Evolutionary conservation across 805 yeast species (phyloP), one percentile per base, ranked within the genome.

Genomic region (Blastobotrys chiropterorum): DNA sequence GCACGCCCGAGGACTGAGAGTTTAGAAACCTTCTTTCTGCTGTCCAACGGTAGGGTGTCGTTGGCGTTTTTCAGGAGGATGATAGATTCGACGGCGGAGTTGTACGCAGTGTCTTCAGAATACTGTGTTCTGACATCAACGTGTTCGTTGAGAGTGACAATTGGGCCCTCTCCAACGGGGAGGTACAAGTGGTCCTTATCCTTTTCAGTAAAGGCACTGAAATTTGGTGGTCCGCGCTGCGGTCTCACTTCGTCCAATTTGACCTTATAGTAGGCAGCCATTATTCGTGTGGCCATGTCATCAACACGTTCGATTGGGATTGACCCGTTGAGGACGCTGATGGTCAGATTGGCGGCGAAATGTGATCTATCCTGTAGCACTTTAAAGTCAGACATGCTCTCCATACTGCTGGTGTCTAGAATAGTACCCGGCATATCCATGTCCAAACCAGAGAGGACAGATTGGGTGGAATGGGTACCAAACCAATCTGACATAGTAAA

Each of bases 351-450:
- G 2, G 83, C 77, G 5, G 8, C 34, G n/a, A n/a, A n/a, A n/a
- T n/a, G n/a, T n/a, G n/a, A n/a, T n/a, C n/a, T n/a, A n/a, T n/a
- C n/a, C n/a, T n/a, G n/a, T n/a, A n/a, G n/a, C n/a, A n/a, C n/a
- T n/a, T n/a, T n/a, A n/a, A n/a, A n/a, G n/a, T n/a, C n/a, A n/a
- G n/a, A n/a, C n/a, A n/a, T n/a, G n/a, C n/a, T n/a, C n/a, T n/a
- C n/a, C n/a, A n/a, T n/a, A n/a, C 11, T 26, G 5, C 0, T 84
- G 85, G 80, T 81, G 79, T 2, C 54, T 54, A 2, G 55, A 31
- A 52, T 79, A 80, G 56, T 74, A 76, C 44, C 87, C 87, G 0
- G 86, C 85, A 82, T 80, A 8, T 78, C 71, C 84, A 82, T 79
- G 64, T 82, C 86, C 34, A 80, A 64, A 2, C 87, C 87, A 1